A percentile compares a stretch with the other conserved stretches of the same genome.
phyloP scores from a whole-genome alignment of 306 rosid genomes.

The Medicago truncatula region DNA sequence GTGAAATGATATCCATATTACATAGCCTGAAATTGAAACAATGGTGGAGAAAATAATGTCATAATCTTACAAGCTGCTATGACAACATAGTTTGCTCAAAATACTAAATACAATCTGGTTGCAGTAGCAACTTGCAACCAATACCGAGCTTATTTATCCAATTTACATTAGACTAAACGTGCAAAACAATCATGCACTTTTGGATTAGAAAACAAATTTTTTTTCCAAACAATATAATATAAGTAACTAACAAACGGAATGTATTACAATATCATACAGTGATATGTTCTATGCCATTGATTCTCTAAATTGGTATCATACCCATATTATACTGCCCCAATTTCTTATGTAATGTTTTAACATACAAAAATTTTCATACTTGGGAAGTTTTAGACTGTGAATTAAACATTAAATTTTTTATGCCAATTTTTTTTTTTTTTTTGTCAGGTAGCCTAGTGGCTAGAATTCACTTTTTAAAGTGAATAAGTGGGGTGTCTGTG shows the following conservation, averaged over 20 bases:
- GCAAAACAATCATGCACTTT: constrained; percentile 21
- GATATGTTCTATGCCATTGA: neutral
- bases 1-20: constrained; percentile 96
- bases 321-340: neutral
- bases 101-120: neutral
- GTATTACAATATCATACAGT: neutral
- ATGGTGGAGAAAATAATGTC: constrained; percentile 24
- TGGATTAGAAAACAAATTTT: neutral
- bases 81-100: constrained; percentile 1
- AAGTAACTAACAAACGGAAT: neutral
- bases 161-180: neutral
- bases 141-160: constrained; percentile 33
- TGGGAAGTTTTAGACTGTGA: neutral
- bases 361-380: neutral
- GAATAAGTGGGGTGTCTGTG: too few species aligned
- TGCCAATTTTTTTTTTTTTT: neutral
- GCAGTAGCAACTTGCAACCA: constrained; percentile 19
- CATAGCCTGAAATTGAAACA: constrained; percentile 80
- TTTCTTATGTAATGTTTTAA: neutral
- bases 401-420: neutral
- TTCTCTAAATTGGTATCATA: constrained; percentile 9
- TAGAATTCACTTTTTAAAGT: too few species aligned
- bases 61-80: constrained; percentile 17
- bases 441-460: too few species aligned
- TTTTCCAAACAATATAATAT: neutral